Percentiles rank a stretch among this genome's conserved stretches.
phyloP scores from a whole-genome alignment of 345 rosid species.

The Microcos paniculata region DNA sequence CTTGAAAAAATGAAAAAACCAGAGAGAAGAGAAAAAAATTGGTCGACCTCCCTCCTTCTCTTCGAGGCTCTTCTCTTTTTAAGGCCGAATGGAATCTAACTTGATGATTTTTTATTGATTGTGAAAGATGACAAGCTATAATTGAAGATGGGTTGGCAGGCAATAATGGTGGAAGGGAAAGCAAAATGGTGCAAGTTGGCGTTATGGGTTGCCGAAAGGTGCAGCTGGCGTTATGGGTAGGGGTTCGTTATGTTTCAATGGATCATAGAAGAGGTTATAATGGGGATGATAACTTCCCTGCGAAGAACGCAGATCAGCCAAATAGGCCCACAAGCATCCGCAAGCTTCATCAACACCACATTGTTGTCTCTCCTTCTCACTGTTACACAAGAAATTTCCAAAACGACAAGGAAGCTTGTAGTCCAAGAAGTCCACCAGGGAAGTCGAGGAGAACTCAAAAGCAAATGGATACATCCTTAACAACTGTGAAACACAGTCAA shows the following conservation, averaged over 20 bases:
- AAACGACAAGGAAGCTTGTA: constrained; percentile 85
- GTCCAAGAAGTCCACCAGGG: constrained; percentile 91
- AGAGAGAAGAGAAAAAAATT: too few species aligned
- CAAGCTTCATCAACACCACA: constrained; percentile 62
- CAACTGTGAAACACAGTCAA: constrained; percentile 92
- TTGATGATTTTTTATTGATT: too few species aligned
- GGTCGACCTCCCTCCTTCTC: too few species aligned
- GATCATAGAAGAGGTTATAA: constrained; percentile 76
- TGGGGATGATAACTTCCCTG: constrained; percentile 67
- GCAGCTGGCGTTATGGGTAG: too few species aligned
- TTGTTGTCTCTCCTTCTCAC: constrained; percentile 89
- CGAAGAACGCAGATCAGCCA: constrained; percentile 67
- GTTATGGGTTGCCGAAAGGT: too few species aligned
- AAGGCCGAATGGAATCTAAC: too few species aligned
- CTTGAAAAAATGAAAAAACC: too few species aligned
- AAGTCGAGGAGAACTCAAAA: constrained; percentile 88
- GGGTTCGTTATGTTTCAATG: constrained; percentile 50
- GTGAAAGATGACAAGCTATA: too few species aligned
- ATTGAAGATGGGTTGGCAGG: too few species aligned
- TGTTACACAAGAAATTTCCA: constrained; percentile 94
- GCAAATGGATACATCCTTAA: constrained; percentile 95
- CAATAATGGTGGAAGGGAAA: too few species aligned
- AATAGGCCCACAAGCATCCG: constrained; percentile 91
- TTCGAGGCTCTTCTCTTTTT: too few species aligned
- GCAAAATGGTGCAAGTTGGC: too few species aligned